Base-by-base conservation (phyloP, 2,329 filamentous ascomycete species). In the Trichoderma koningii region DNA sequence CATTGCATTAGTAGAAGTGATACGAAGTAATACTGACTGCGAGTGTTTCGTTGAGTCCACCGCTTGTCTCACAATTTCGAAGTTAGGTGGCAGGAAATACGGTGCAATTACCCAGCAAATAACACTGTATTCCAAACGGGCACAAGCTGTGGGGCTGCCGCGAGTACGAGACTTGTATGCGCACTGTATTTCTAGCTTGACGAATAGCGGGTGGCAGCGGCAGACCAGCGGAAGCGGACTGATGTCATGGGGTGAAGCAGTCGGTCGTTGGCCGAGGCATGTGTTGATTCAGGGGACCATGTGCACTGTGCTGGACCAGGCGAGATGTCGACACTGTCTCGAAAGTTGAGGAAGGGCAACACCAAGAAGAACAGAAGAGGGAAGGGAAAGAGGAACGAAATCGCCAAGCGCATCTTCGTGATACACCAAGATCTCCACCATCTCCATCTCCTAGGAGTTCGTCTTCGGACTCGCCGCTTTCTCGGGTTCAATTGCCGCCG, bases 251-350 rank as follows among this genome's bases (percentile, higher is more conserved):
- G 30, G 12, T 34, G 62, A 26, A 28, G 34, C 26, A 28, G 63
- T 65, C 63, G 63, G 63, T 52, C 55, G 55, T 65, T 65, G 63
- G 50, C 63, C 63, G 63, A 65, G 30, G 55, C 62, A 60, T 48
- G 56, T 30, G 10, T 12, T 14, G 26, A 23, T 19, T 30, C 19
- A 23, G 7, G 38, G 4, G 30, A 21, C 23, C 14, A 15, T 41
- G 21, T 26, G 30, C 56, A 34, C 56, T 50, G 56, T 26, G 10
- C 28, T 19, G 12, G 51, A 28, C 15, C 17, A 34, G 42, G 55
- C 42, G 23, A 30, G 14, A 53, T 5, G 41, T 44, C n/a, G 19
- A 7, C 7, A 34, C 50, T 52, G 23, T 52, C 17, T 30, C 14
- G 5, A n/a, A 57, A 47, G 42, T 21, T 14, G 42, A 34, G n/a